Percentiles rank a stretch among this genome's conserved stretches.
Conservation (phyloP, 2,329 filamentous ascomycete species). For the Whalleya microplaca region DNA sequence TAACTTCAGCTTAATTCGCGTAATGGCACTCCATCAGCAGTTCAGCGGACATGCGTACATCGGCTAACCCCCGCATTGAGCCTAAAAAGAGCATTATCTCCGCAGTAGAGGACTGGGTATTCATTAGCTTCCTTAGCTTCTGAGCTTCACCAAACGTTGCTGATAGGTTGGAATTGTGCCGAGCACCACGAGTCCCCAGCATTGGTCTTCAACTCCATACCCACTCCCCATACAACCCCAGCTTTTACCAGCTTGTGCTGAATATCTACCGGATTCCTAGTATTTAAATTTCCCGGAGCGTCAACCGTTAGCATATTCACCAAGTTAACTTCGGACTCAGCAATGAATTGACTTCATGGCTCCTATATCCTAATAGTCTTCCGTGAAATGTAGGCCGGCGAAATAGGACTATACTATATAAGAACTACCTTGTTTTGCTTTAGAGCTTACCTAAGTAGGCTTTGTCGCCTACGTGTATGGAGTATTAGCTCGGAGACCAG, state of each 20-base stretch:
- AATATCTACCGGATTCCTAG: not conserved
- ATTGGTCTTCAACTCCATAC: slow-evolving; percentile 21
- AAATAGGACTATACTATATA: not conserved
- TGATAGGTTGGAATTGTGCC: slow-evolving; percentile 26
- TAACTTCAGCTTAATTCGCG: too few species aligned
- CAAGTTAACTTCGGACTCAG: not conserved
- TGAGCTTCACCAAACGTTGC: slow-evolving; percentile 6
- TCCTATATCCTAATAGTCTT: not conserved
- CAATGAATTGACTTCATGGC: not conserved
- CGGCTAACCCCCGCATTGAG: slow-evolving; percentile 34
- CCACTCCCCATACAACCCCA: slow-evolving; percentile 20
- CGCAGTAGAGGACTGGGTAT: slow-evolving; percentile 26
- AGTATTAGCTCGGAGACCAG: slow-evolving; percentile 13
- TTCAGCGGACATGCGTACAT: too few species aligned
- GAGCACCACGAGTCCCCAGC: slow-evolving; percentile 10
- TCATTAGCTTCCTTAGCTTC: too few species aligned
- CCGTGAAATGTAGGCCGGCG: not conserved
- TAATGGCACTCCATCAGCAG: too few species aligned
- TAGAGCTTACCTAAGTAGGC: slow-evolving; percentile 14
- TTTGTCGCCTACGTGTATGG: slow-evolving; percentile 26
- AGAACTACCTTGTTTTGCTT: slow-evolving; percentile 10
- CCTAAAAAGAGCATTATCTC: slow-evolving; percentile 34
- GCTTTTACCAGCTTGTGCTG: slow-evolving; percentile 2
- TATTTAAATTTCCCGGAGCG: not conserved
- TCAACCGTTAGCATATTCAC: not conserved